Conservation (phyloP, 495 filamentous ascomycete genomes). For the Hypoxylon fuscum region DNA sequence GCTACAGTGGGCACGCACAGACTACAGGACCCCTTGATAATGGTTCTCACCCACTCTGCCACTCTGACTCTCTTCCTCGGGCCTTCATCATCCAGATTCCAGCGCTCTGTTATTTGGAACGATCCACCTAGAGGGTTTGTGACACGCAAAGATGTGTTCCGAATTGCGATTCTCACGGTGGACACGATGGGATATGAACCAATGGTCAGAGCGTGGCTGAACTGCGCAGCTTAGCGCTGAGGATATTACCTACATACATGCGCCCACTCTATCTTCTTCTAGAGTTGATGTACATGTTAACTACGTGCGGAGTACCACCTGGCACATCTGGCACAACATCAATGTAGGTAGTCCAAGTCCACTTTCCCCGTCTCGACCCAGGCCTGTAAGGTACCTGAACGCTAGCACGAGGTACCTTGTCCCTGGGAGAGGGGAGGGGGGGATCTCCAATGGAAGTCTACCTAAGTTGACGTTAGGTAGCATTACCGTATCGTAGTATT, state of each 20-base stretch:
- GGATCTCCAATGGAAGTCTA: conserved; percentile 35
- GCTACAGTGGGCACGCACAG: conserved; percentile 19
- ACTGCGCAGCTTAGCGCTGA: conserved; percentile 29
- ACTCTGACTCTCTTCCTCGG: conserved; percentile 15
- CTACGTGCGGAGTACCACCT: conserved; percentile 31
- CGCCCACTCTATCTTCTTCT: not conserved
- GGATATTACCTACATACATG: conserved; percentile 24
- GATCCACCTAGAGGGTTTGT: conserved; percentile 16
- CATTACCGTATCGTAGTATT: conserved; percentile 29
- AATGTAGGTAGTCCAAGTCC: conserved; percentile 2
- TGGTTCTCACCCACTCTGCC: conserved; percentile 26
- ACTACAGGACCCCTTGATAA: conserved; percentile 29
- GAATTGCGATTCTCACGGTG: not conserved
- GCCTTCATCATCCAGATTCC: conserved; percentile 28
- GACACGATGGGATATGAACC: conserved; percentile 7
- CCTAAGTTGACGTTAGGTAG: conserved; percentile 12
- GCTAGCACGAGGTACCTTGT: conserved; percentile 24
- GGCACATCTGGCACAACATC: not conserved
- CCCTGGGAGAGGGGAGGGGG: conserved; percentile 10
- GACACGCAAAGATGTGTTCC: conserved; percentile 3
- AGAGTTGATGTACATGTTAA: conserved; percentile 26
- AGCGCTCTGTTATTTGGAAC: conserved; percentile 12
- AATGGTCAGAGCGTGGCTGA: conserved; percentile 4
- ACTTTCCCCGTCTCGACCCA: conserved; percentile 26
- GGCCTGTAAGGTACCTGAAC: conserved; percentile 11